Conservation (phyloP, 2,329 filamentous ascomycete species). For the Monosporascus sp. region DNA sequence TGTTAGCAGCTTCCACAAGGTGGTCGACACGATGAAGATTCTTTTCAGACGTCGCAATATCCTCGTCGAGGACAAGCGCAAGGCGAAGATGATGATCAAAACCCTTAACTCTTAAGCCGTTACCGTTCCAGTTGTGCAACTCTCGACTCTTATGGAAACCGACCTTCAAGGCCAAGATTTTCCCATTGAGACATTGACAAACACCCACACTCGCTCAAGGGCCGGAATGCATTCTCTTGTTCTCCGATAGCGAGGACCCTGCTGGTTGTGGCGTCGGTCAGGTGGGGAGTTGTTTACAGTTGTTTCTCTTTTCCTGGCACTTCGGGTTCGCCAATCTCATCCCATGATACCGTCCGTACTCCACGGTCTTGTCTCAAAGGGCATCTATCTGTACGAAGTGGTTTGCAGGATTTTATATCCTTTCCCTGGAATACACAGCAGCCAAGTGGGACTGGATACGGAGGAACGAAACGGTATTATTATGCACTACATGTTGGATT, state of each 20-base stretch:
- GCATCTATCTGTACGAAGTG: neutral
- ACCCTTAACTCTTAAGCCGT: constrained; percentile 48
- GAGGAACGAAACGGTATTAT: neutral
- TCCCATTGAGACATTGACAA: neutral
- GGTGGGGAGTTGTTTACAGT: neutral
- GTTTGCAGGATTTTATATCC: neutral
- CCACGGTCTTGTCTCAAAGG: neutral
- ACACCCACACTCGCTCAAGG: neutral
- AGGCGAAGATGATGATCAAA: constrained; percentile 69
- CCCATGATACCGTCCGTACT: neutral
- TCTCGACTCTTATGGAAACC: neutral
- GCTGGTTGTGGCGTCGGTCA: neutral
- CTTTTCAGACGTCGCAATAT: constrained; percentile 61
- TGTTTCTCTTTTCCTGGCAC: too few species aligned
- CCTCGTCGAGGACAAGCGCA: constrained; percentile 62
- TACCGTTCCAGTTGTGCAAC: neutral
- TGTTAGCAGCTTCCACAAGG: constrained; percentile 79
- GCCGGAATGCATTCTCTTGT: neutral
- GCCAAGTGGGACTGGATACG: neutral
- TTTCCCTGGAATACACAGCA: neutral
- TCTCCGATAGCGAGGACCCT: neutral
- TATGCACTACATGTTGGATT: neutral
- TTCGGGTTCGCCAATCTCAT: neutral
- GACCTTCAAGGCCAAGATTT: neutral
- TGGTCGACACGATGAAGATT: constrained; percentile 69